phyloP scores from a whole-genome alignment of 371 early-diverging fungal species.

The Parasitella parasitica region DNA sequence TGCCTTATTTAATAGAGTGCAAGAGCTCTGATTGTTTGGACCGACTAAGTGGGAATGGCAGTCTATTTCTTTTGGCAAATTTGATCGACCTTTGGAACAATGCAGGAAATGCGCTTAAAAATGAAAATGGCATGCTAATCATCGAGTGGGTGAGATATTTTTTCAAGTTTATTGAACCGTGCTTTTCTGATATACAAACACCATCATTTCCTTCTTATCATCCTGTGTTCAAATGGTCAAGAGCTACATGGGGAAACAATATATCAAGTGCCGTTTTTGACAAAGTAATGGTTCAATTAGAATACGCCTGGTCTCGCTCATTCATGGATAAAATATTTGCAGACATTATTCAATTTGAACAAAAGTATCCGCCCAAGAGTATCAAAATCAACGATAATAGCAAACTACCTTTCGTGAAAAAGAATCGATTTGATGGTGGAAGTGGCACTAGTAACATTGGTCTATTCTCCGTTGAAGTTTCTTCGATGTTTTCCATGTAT shows the following conservation, averaged over 20 bases:
- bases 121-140: conserved; percentile 8
- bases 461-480: conserved; percentile 52
- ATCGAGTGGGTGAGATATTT: conserved; percentile 34
- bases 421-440: not conserved
- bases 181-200: conserved; percentile 49
- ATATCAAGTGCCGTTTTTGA: conserved; percentile 45
- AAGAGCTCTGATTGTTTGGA: not conserved
- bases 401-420: not conserved
- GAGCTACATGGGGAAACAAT: conserved; percentile 37
- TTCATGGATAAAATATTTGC: conserved; percentile 51
- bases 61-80: conserved; percentile 61
- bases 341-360: conserved; percentile 34
- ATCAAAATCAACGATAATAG: not conserved
- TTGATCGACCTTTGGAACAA: conserved; percentile 40
- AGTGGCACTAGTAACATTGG: conserved; percentile 10
- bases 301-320: conserved; percentile 57
- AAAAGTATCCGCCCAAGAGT: conserved; percentile 2
- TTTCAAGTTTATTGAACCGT: conserved; percentile 35
- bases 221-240: conserved; percentile 68
- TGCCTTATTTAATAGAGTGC: not conserved
- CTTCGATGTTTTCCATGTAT: conserved; percentile 56
- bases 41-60: conserved; percentile 45
- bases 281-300: conserved; percentile 49
- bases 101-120: not conserved
- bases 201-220: conserved; percentile 53